Base-by-base conservation (phyloP, 257 asterid genomes). In the Phtheirospermum japonicum region DNA sequence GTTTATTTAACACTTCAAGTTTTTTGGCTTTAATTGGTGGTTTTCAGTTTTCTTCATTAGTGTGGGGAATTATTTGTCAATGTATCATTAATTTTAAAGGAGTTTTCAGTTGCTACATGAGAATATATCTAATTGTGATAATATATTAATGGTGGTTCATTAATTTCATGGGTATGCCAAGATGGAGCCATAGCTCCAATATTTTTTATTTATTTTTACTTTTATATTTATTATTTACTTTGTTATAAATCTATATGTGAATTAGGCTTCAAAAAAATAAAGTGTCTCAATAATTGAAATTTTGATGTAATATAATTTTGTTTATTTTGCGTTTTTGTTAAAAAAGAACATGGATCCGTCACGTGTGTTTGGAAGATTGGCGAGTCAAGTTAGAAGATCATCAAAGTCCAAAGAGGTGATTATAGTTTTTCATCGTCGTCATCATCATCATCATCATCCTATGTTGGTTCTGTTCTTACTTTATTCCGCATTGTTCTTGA, bases 391-490 rank as follows among this genome's bases (percentile, higher is more conserved):
- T 17, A 73, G 82, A 61, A 75, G 78, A 69, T 66, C 77, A 31
- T 77, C 86, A 0, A 78, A 55, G 80, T 82, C 63, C 59, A 83
- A 76, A 83, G 83, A 80, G 84, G 86, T 83, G 7, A 20, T n/a
- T n/a, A n/a, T n/a, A n/a, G n/a, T n/a, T n/a, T n/a, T n/a, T n/a
- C n/a, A n/a, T n/a, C n/a, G n/a, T n/a, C n/a, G n/a, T n/a, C n/a
- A n/a, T n/a, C n/a, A n/a, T n/a, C n/a, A n/a, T n/a, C n/a, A n/a
- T n/a, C n/a, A n/a, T n/a, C n/a, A n/a, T 42, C 48, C 10, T 13
- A 40, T 12, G 48, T 40, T 40, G 48, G 4, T 10, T 40, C 4
- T 40, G 16, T 40, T 40, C 48, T 10, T 40, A 40, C 46, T 40
- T 10, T n/a, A n/a, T 5, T n/a, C 4, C 7, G 6, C 11, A 4